Evolutionary conservation across 352 stramenopile genomes (phyloP).

Genomic region (Globisporangium acanthophoron): DNA sequence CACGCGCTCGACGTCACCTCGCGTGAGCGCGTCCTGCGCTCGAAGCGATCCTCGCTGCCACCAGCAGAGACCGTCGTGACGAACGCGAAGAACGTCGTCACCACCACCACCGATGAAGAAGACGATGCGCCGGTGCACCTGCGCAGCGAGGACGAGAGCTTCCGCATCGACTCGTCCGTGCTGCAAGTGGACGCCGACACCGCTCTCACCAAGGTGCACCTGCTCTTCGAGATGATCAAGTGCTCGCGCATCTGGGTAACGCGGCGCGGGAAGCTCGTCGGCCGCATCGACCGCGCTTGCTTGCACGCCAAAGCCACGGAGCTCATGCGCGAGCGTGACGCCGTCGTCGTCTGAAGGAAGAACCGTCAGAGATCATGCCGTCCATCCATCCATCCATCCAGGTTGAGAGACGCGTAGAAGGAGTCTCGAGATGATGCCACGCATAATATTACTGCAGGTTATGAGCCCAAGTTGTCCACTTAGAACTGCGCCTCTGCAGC

Average conservation of each 20-base stretch:
- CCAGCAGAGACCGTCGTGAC: background rate
- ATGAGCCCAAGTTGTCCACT: too few species aligned
- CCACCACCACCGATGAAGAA: background rate
- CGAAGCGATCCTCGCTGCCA: conserved; percentile 7
- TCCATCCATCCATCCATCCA: background rate
- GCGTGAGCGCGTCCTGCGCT: background rate
- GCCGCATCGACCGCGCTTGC: conserved; percentile 43
- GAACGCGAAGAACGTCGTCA: background rate
- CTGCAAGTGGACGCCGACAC: conserved; percentile 54
- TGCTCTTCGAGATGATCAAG: conserved; percentile 76
- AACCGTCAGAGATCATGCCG: too few species aligned
- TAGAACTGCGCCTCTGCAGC: conserved; percentile 3
- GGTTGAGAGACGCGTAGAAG: too few species aligned
- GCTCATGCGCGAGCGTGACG: conserved; percentile 17
- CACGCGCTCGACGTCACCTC: background rate
- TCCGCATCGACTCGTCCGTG: conserved; percentile 38
- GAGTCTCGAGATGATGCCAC: too few species aligned
- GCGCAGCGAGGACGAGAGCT: conserved; percentile 16
- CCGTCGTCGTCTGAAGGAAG: conserved; percentile 11
- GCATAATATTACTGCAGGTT: too few species aligned
- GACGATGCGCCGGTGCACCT: conserved; percentile 6
- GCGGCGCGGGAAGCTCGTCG: conserved; percentile 42
- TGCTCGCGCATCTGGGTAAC: conserved; percentile 55
- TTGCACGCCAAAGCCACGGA: conserved; percentile 31
- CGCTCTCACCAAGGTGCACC: conserved; percentile 53